Percentiles rank a stretch among this genome's conserved stretches.
phyloP scores from a whole-genome alignment of 169 alveolate genomes.

The Plasmodium falciparum region DNA sequence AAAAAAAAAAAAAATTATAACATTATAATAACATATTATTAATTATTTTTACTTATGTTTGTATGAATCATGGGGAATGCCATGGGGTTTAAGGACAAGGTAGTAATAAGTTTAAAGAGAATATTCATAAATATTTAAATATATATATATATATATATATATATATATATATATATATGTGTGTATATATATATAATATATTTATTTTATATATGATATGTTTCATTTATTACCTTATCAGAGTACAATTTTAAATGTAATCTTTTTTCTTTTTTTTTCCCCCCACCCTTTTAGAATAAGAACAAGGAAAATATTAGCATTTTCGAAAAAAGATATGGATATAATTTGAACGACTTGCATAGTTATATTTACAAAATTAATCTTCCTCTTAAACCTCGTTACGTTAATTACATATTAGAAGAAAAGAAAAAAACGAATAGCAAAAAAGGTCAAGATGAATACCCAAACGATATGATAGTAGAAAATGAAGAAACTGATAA shows the following conservation, averaged over 20 bases:
- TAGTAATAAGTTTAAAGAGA: background rate
- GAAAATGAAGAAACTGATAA: background rate
- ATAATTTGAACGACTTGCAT: constrained; percentile 56
- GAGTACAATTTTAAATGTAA: background rate
- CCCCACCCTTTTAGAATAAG: constrained; percentile 23
- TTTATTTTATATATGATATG: background rate
- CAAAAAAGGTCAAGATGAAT: background rate
- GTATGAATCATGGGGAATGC: constrained; percentile 37
- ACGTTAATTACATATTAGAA: constrained; percentile 35
- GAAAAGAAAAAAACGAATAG: constrained; percentile 12
- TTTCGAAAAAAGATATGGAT: constrained; percentile 60
- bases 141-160: background rate
- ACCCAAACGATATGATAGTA: background rate
- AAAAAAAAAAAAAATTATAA: no score
- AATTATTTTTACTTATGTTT: background rate
- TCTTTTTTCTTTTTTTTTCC: background rate
- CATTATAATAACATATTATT: no score
- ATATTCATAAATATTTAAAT: background rate
- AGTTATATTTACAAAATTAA: constrained; percentile 57
- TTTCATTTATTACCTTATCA: no score
- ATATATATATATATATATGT: background rate
- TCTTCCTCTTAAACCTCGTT: constrained; percentile 51
- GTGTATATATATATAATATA: background rate
- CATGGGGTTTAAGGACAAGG: constrained; percentile 37
- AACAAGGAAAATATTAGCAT: constrained; percentile 36